phyloP scores from a whole-genome alignment of 2,329 filamentous ascomycete species.

The Colletotrichum abscissum region DNA sequence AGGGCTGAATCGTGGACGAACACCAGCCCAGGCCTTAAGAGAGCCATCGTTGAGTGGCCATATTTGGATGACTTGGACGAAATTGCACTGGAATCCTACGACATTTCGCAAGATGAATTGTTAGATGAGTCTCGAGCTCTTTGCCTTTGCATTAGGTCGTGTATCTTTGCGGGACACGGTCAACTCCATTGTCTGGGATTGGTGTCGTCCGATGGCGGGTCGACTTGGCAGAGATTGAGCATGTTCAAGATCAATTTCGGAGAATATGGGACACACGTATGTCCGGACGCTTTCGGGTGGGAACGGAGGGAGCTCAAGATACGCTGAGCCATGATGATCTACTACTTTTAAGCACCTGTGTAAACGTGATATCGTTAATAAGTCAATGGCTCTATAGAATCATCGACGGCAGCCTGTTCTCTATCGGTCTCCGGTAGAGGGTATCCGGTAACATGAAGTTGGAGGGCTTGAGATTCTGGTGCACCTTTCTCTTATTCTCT shows the following conservation, averaged over 20 bases:
- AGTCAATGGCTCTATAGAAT: no score
- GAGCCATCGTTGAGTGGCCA: accelerated
- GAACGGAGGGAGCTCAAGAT: not conserved
- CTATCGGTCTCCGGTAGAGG: no score
- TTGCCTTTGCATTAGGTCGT: not conserved
- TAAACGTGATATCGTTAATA: no score
- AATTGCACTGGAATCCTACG: not conserved
- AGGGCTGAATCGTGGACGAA: no score
- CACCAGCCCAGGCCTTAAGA: no score
- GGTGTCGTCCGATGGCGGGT: not conserved
- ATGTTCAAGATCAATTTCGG: accelerated
- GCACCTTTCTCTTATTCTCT: no score
- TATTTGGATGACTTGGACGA: no score
- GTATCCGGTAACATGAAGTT: no score
- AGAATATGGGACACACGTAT: not conserved
- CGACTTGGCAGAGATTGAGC: not conserved
- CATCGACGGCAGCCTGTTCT: no score
- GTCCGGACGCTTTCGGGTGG: not conserved
- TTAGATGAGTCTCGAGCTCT: not conserved
- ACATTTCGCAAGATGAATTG: not conserved
- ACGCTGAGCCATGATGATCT: not conserved
- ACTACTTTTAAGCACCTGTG: no score
- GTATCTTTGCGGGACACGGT: accelerated
- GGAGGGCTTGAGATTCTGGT: no score
- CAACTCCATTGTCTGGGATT: not conserved